These are phyloP conservation scores for Camelina neglecta DNA, from an alignment of 345 rosid genomes.

Conservation along the genomic window DNA sequence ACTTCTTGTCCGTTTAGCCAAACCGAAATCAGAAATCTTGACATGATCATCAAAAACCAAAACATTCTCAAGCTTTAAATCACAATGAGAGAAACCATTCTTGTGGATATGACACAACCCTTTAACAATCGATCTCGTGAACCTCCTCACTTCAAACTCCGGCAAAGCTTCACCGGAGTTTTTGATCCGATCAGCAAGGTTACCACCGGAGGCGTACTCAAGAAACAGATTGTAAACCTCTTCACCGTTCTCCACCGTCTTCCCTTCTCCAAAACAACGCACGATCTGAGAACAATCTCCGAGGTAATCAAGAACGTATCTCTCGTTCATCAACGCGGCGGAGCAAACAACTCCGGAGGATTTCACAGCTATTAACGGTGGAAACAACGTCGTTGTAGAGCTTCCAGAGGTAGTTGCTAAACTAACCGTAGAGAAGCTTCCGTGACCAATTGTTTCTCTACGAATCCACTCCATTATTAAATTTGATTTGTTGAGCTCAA, in stretches of 20 bases:
- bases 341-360: conserved; percentile 53
- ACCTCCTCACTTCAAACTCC: conserved; percentile 56
- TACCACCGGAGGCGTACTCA: conserved; percentile 77
- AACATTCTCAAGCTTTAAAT: conserved; percentile 63
- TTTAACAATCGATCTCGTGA: conserved; percentile 59
- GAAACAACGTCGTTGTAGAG: conserved; percentile 33
- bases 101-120: conserved; percentile 64
- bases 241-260: conserved; percentile 51
- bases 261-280: conserved; percentile 58
- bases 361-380: conserved; percentile 69
- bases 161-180: conserved; percentile 47
- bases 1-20: conserved; percentile 51
- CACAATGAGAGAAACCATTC: conserved; percentile 68
- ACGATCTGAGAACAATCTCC: conserved; percentile 56
- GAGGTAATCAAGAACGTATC: conserved; percentile 46
- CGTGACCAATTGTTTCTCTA: conserved; percentile 64
- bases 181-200: conserved; percentile 48
- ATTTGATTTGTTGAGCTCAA: background rate
- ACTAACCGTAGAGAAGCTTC: conserved; percentile 71
- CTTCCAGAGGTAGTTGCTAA: conserved; percentile 48
- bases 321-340: conserved; percentile 59
- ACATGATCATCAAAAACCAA: conserved; percentile 52
- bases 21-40: conserved; percentile 79
- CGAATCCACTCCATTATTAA: conserved; percentile 64
- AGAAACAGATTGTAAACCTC: conserved; percentile 62